phyloP scores from a whole-genome alignment of 148 eudicot genomes.

The Camellia granthamiana region DNA sequence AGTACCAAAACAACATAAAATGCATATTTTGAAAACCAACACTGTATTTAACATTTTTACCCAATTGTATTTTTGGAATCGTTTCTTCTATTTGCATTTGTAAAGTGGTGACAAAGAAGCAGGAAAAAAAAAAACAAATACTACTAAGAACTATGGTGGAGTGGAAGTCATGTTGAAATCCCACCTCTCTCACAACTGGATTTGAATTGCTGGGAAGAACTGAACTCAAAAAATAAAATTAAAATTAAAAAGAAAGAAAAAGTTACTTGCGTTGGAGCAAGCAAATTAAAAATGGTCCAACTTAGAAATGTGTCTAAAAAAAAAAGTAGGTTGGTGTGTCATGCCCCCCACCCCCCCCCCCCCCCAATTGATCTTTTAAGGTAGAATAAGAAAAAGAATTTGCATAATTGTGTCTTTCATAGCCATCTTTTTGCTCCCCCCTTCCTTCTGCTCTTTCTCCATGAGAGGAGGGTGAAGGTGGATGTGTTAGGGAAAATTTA shows the following conservation, averaged over 20 bases:
- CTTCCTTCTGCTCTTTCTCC: not conserved
- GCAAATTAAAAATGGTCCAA: constrained; percentile 7
- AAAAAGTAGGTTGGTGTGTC: constrained; percentile 22
- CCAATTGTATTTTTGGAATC: not conserved
- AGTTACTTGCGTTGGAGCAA: not conserved
- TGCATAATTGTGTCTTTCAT: constrained; percentile 23
- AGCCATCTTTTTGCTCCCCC: constrained; percentile 21
- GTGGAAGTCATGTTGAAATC: too few relatives aligned
- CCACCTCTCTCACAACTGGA: too few relatives aligned
- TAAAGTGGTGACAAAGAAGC: not conserved
- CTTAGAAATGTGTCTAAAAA: constrained; percentile 11
- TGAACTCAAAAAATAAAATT: too few relatives aligned
- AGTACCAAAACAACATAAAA: too few relatives aligned
- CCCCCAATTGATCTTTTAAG: constrained; percentile 16
- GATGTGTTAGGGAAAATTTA: too few relatives aligned
- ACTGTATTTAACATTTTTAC: too few relatives aligned
- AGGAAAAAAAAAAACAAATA: too few relatives aligned
- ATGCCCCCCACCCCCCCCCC: constrained; percentile 27
- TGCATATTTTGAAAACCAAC: too few relatives aligned
- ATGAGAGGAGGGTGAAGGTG: constrained; percentile 2
- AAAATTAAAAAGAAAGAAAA: too few relatives aligned
- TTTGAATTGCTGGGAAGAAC: too few relatives aligned
- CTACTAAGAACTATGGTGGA: too few relatives aligned
- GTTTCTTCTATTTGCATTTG: not conserved
- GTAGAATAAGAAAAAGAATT: constrained; percentile 3